These are phyloP conservation scores for Pseudisothecium myosuroides DNA, from an alignment of 225 moss, liverwort and hornwort species.

Conservation along the genomic window DNA sequence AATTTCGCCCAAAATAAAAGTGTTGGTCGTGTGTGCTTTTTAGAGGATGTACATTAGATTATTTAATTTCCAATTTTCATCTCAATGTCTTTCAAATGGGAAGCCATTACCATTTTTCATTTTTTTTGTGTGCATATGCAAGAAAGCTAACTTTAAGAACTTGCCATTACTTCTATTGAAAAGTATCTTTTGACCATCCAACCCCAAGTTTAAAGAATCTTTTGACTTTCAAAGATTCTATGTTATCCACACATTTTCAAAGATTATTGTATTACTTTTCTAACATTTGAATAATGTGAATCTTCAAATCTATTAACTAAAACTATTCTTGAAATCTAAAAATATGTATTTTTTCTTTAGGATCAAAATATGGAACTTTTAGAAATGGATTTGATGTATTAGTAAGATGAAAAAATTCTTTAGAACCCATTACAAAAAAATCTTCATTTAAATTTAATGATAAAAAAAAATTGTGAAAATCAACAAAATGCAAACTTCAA, in stretches of 20 bases:
- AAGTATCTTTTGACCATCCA: neutral
- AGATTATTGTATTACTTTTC: neutral
- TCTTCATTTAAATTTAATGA: neutral
- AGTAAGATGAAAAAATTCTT: neutral
- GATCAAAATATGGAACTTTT: neutral
- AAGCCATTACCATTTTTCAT: neutral
- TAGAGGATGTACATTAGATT: neutral
- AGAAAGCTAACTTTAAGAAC: neutral
- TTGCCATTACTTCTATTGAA: neutral
- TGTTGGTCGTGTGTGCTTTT: rapidly evolving
- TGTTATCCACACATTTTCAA: neutral
- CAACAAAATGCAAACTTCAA: neutral
- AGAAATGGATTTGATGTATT: neutral
- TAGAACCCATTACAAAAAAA: no score
- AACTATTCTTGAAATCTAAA: neutral
- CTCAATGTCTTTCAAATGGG: neutral
- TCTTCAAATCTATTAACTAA: neutral
- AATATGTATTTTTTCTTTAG: neutral
- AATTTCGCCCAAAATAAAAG: no score
- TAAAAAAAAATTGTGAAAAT: neutral
- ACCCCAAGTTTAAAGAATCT: rapidly evolving
- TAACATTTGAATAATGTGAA: neutral
- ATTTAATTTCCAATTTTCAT: rapidly evolving
- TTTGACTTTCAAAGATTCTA: neutral
- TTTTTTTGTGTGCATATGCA: neutral